These are phyloP conservation scores for Penicillium turbatum DNA, from an alignment of 495 filamentous ascomycete species.

Conservation along the genomic window DNA sequence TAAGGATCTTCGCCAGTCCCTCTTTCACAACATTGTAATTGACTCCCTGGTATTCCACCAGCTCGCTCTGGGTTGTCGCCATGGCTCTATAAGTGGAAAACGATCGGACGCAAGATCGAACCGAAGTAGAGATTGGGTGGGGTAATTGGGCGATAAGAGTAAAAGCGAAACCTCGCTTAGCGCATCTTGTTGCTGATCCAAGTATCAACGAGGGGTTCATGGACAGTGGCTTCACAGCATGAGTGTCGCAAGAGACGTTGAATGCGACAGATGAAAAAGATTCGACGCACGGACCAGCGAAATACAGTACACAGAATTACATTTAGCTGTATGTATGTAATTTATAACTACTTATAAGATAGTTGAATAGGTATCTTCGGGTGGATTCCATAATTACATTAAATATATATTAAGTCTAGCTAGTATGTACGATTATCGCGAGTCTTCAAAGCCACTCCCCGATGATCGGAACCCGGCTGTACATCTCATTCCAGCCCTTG, in stretches of 20 bases:
- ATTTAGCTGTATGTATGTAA: neutral
- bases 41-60: slow-evolving; percentile 42
- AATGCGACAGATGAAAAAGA: slow-evolving; percentile 19
- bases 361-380: no score
- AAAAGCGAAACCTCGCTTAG: neutral
- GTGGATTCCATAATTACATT: slow-evolving; percentile 10
- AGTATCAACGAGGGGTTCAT: slow-evolving; percentile 15
- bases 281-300: slow-evolving; percentile 20
- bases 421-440: slow-evolving; percentile 9
- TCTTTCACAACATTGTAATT: slow-evolving; percentile 63
- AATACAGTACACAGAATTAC: neutral
- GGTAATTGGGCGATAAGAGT: neutral
- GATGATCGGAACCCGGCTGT: slow-evolving; percentile 50
- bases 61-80: slow-evolving; percentile 14
- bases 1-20: slow-evolving; percentile 62
- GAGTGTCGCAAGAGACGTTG: slow-evolving; percentile 4
- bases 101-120: slow-evolving; percentile 6
- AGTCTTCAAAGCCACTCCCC: slow-evolving; percentile 44
- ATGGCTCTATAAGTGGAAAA: slow-evolving; percentile 10
- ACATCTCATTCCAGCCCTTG: slow-evolving; percentile 69
- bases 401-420: slow-evolving; percentile 1
- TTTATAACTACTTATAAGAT: neutral
- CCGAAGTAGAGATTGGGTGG: neutral
- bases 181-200: slow-evolving; percentile 10
- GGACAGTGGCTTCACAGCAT: neutral